Evolutionary conservation across 345 rosid genomes (phyloP), one percentile per base, ranked within the genome.

Genomic region (Euphorbia lathyris): DNA sequence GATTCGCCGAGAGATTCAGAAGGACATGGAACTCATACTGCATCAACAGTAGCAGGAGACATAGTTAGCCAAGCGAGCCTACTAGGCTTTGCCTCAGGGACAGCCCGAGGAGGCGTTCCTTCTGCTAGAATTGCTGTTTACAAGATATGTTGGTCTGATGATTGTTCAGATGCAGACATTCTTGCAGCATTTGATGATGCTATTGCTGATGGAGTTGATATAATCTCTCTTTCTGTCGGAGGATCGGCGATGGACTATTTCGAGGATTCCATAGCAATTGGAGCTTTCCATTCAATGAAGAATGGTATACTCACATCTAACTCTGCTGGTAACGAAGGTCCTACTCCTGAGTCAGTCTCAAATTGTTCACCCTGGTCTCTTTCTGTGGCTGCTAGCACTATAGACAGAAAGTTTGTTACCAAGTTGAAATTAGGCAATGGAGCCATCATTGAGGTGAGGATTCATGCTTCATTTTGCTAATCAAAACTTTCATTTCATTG

Each of bases 361-460:
- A 83, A 74, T 59, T 43, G 61, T 12, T 61, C 77, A 7, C 83
- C 83, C 9, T 80, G 82, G 86, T 26, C 67, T 43, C 70, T 83
- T 51, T 66, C 80, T 9, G 82, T 77, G 30, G 86, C 80, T 29
- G 86, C 80, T 9, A 75, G 76, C 66, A 72, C 70, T 61, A 67
- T 69, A 5, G 79, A 80, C 26, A 58, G 83, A 13, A 77, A 63
- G 47, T 70, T 77, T 30, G 34, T 71, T 5, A 60, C 69, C 22
- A 22, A n/a, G 61, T 43, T 80, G 7, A 67, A 50, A 23, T 72
- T 79, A 16, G 76, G 74, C 0, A 73, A 75, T 36, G 77, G 78
- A 62, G 73, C 16, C 9, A 16, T n/a, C 36, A 38, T 43, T 32
- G 53, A 75, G 74, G 74, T 57, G 38, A 63, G 63, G 11, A 40